phyloP scores from a whole-genome alignment of 2,329 filamentous ascomycete genomes.

The Xylaria sp. region DNA sequence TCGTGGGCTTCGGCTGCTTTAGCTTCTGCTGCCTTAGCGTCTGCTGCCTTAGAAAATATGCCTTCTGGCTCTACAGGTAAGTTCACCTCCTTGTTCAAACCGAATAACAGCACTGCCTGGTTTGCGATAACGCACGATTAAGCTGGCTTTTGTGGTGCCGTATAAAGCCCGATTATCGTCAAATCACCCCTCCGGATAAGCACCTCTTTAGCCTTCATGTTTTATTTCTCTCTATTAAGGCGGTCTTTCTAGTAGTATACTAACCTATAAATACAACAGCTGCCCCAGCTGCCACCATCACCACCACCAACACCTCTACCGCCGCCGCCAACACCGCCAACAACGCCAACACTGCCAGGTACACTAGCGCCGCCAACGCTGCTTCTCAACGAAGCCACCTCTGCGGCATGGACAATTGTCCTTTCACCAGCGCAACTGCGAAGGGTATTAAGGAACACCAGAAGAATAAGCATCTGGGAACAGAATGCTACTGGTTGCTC shows the following conservation, averaged over 20 bases:
- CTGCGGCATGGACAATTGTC: not conserved
- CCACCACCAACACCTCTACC: too few relatives aligned
- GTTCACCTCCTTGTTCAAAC: not conserved
- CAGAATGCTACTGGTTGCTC: not conserved
- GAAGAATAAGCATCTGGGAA: conserved; percentile 19
- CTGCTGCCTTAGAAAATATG: not conserved
- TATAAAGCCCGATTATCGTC: not conserved
- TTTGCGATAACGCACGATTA: not conserved
- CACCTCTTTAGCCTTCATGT: not conserved
- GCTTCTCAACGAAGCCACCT: not conserved
- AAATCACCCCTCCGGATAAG: not conserved
- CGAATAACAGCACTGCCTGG: not conserved
- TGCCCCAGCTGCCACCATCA: not conserved
- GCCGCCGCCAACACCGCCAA: not conserved
- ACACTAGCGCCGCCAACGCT: not conserved
- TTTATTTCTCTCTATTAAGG: too few relatives aligned
- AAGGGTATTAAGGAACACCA: not conserved
- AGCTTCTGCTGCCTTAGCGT: too few relatives aligned
- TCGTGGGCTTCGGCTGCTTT: too few relatives aligned
- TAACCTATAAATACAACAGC: not conserved
- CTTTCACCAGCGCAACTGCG: not conserved
- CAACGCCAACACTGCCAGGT: not conserved
- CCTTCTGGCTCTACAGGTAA: not conserved
- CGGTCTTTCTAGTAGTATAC: not conserved
- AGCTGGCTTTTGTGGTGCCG: not conserved